Percentiles rank a stretch among this genome's conserved stretches.
Evolutionary conservation across 2,329 filamentous ascomycete genomes (phyloP).

Genomic region (Lasiodiplodia gonubiensis): DNA sequence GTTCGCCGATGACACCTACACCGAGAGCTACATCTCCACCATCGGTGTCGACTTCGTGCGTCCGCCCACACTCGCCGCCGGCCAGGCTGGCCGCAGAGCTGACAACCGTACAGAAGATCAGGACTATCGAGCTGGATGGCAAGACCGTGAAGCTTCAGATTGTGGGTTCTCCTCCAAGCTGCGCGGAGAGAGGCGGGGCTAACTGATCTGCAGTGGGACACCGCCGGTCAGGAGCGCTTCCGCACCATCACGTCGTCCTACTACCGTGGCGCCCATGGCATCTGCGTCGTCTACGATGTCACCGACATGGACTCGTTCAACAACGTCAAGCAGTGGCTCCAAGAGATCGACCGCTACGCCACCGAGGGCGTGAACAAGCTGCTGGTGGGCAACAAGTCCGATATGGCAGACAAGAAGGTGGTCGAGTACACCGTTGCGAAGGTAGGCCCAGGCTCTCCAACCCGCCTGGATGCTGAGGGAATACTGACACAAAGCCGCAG

Average conservation of each 20-base stretch:
- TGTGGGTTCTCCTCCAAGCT: constrained; percentile 62
- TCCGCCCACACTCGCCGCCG: constrained; percentile 35
- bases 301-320: constrained; percentile 99
- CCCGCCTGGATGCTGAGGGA: background rate
- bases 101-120: constrained; percentile 80
- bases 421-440: constrained; percentile 99
- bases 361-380: constrained; percentile 99
- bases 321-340: constrained; percentile 99
- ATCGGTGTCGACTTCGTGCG: constrained; percentile 99
- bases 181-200: constrained; percentile 21
- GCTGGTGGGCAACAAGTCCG: constrained; percentile 99
- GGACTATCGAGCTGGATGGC: constrained; percentile 98
- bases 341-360: constrained; percentile 98
- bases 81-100: constrained; percentile 35
- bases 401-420: constrained; percentile 99
- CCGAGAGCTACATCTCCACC: constrained; percentile 99
- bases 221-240: constrained; percentile 98
- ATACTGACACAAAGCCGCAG: constrained; percentile 56
- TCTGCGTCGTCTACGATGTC: constrained; percentile 99
- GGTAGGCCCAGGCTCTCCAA: constrained; percentile 62
- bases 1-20: constrained; percentile 99
- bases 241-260: constrained; percentile 99
- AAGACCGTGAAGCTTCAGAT: constrained; percentile 99
- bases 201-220: constrained; percentile 80
- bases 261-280: constrained; percentile 98